Percentiles rank a stretch among this genome's conserved stretches.
Evolutionary conservation across 1,139 yeast genomes (phyloP).

Genomic region (Kodamaea suecica): DNA sequence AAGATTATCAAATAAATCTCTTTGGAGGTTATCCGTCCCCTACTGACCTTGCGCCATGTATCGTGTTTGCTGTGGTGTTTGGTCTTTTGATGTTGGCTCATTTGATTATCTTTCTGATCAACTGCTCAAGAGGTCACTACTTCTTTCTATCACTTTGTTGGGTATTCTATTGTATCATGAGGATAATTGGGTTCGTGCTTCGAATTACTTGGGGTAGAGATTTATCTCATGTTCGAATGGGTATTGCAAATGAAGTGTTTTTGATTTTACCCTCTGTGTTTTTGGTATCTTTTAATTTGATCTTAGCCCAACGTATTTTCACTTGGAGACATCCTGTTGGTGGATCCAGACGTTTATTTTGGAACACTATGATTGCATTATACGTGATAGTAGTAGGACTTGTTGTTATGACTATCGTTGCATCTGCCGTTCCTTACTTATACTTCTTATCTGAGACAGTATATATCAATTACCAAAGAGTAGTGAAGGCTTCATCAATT

Average conservation of each 20-base stretch:
- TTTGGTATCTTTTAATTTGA: constrained; percentile 37
- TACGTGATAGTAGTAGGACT: constrained; percentile 31
- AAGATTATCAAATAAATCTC: constrained; percentile 25
- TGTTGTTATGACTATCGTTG: constrained; percentile 31
- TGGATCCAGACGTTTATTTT: constrained; percentile 38
- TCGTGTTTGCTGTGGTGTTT: constrained; percentile 31
- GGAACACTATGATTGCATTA: constrained; percentile 32
- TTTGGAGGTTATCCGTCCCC: constrained; percentile 36
- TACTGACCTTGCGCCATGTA: constrained; percentile 30
- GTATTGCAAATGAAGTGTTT: constrained; percentile 34
- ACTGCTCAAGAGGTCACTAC: constrained; percentile 34
- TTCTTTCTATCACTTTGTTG: constrained; percentile 35
- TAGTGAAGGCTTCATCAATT: constrained; percentile 31
- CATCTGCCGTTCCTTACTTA: constrained; percentile 36
- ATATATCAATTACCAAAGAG: constrained; percentile 25
- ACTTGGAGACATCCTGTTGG: constrained; percentile 51
- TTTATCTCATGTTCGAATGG: constrained; percentile 24
- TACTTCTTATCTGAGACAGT: constrained; percentile 24
- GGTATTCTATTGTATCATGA: constrained; percentile 28
- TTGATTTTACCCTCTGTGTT: constrained; percentile 34
- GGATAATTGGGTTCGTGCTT: constrained; percentile 30
- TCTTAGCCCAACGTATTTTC: constrained; percentile 42
- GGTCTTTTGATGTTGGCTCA: constrained; percentile 27
- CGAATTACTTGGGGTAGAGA: constrained; percentile 32
- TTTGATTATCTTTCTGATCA: constrained; percentile 26